A percentile compares a stretch with the other conserved stretches of the same genome.
phyloP scores from a whole-genome alignment of 176 grass and related monocot species.

The barley (Hordeum vulgare) region MorexV3_pseudomolecules_assembly NC_058522.1:59388605-59389104 shows the following conservation, averaged over 20 bases:
- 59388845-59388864: constrained; percentile 42
- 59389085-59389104: constrained; percentile 1
- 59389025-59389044: constrained; percentile 18
- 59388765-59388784: not conserved
- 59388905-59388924: constrained; percentile 51
- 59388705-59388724: not conserved
- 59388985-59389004: constrained; percentile 42
- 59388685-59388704: not conserved
- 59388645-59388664: not conserved
- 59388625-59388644: not conserved
- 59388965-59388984: constrained; percentile 44
- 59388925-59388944: constrained; percentile 66
- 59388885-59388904: constrained; percentile 60
- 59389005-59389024: constrained; percentile 40
- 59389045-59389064: not conserved
- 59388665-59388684: not conserved
- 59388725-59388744: constrained; percentile 3
- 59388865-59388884: constrained; percentile 52
- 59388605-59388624: no score
- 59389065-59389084: not conserved
- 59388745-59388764: not conserved
- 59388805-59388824: not conserved
- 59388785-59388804: not conserved
- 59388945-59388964: constrained; percentile 70
- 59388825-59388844: not conserved